phyloP scores from a whole-genome alignment of 2,329 filamentous ascomycete species.

The Tetracladium maxilliforme region DNA sequence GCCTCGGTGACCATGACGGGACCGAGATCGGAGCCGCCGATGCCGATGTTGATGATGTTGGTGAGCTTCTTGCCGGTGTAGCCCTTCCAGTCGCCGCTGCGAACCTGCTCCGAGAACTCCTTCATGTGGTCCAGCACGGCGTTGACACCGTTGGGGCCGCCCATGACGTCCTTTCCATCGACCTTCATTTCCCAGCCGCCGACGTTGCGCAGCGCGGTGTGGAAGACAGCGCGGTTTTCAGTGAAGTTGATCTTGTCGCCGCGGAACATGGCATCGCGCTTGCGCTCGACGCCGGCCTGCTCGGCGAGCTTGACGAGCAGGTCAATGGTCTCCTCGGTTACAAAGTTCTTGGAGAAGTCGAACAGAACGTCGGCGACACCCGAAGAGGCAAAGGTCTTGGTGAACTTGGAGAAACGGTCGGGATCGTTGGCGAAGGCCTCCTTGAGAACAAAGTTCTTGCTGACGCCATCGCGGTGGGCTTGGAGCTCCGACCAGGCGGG shows the following conservation, averaged over 20 bases:
- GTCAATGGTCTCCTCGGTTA: slow-evolving; percentile 81
- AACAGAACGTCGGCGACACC: slow-evolving; percentile 80
- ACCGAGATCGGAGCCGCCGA: slow-evolving; percentile 93
- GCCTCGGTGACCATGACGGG: slow-evolving; percentile 99
- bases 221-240: slow-evolving; percentile 89
- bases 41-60: slow-evolving; percentile 93
- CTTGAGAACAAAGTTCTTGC: slow-evolving; percentile 84
- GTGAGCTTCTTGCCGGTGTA: slow-evolving; percentile 95
- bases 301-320: slow-evolving; percentile 81
- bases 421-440: slow-evolving; percentile 84
- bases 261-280: slow-evolving; percentile 93
- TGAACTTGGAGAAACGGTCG: slow-evolving; percentile 80
- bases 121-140: slow-evolving; percentile 93
- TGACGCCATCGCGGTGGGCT: slow-evolving; percentile 73
- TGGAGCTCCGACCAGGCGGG: slow-evolving; percentile 82
- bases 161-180: slow-evolving; percentile 84
- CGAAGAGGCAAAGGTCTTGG: slow-evolving; percentile 65
- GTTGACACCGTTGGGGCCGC: slow-evolving; percentile 84
- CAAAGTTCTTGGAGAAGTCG: slow-evolving; percentile 98
- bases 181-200: slow-evolving; percentile 71
- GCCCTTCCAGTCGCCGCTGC: slow-evolving; percentile 92
- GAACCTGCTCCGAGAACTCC: slow-evolving; percentile 89
- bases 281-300: slow-evolving; percentile 81
- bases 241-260: slow-evolving; percentile 99
- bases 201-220: slow-evolving; percentile 85